Conservation (phyloP, 176 grass and related monocot genomes). For the Alloteropsis semialata region DNA sequence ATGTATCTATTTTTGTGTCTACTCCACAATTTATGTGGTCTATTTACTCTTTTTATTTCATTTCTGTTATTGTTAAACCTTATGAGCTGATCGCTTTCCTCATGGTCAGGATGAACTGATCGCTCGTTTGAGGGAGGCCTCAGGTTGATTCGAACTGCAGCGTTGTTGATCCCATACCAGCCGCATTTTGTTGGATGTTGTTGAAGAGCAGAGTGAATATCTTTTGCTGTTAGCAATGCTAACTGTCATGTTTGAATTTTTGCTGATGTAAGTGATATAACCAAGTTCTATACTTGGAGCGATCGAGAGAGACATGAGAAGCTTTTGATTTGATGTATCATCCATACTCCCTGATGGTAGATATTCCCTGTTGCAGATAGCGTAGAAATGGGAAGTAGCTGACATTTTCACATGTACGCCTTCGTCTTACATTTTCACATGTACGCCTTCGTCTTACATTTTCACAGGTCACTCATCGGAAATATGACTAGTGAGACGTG, state of each 20-base stretch:
- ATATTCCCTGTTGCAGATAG: background rate
- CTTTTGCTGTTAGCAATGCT: background rate
- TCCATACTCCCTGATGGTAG: background rate
- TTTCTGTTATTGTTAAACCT: conserved; percentile 16
- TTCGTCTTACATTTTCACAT: background rate
- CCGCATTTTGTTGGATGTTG: background rate
- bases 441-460: background rate
- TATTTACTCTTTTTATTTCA: background rate
- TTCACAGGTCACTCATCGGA: background rate
- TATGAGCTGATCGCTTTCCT: background rate
- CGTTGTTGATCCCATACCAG: background rate
- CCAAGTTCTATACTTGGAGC: background rate
- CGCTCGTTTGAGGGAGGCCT: conserved; percentile 13
- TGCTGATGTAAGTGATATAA: background rate
- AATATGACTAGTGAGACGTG: background rate
- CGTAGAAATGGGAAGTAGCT: background rate
- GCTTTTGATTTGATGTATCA: background rate
- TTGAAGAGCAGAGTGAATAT: background rate
- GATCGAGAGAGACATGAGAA: background rate
- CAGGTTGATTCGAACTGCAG: background rate
- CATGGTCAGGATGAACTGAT: conserved; percentile 32
- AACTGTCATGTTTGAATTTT: background rate
- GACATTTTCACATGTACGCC: background rate
- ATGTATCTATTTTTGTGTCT: background rate
- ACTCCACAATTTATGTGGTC: background rate